Evolutionary conservation across 73 alveolate genomes (phyloP).

Genomic region (Breviolum minutum): DNA sequence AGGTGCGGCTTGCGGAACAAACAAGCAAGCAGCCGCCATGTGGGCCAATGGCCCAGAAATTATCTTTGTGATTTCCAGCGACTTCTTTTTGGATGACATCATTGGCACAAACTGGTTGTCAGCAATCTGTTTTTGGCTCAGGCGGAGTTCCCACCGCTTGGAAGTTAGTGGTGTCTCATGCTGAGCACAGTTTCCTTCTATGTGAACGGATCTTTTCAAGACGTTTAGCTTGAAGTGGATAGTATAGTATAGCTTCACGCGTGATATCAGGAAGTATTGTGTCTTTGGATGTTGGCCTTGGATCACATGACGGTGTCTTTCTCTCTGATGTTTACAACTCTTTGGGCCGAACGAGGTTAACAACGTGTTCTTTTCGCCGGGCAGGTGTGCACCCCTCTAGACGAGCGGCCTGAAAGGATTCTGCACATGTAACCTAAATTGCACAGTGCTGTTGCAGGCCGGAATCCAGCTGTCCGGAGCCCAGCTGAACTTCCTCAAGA

Average conservation of each 20-base stretch:
- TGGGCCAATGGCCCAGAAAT: conserved; percentile 37
- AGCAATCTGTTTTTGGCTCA: not conserved
- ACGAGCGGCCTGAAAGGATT: too few relatives aligned
- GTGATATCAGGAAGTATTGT: too few relatives aligned
- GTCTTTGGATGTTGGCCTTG: too few relatives aligned
- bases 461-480: conserved; percentile 46
- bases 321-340: not conserved
- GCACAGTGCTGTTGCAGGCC: not conserved
- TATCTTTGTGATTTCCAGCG: not conserved
- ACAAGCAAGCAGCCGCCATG: conserved; percentile 74
- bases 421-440: too few relatives aligned
- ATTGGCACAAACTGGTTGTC: not conserved
- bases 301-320: too few relatives aligned
- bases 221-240: too few relatives aligned
- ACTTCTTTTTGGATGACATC: not conserved
- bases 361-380: conserved; percentile 39
- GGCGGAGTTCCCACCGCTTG: conserved; percentile 95
- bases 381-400: not conserved
- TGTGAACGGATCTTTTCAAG: too few relatives aligned
- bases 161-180: conserved; percentile 46
- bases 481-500: not conserved
- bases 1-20: conserved; percentile 92
- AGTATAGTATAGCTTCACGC: too few relatives aligned
- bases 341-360: not conserved
- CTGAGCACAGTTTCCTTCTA: not conserved